A percentile compares a stretch with the other conserved stretches of the same genome.
Evolutionary conservation across 2,329 filamentous ascomycete species (phyloP).

Genomic region (Aspergillus luchuensis): DNA sequence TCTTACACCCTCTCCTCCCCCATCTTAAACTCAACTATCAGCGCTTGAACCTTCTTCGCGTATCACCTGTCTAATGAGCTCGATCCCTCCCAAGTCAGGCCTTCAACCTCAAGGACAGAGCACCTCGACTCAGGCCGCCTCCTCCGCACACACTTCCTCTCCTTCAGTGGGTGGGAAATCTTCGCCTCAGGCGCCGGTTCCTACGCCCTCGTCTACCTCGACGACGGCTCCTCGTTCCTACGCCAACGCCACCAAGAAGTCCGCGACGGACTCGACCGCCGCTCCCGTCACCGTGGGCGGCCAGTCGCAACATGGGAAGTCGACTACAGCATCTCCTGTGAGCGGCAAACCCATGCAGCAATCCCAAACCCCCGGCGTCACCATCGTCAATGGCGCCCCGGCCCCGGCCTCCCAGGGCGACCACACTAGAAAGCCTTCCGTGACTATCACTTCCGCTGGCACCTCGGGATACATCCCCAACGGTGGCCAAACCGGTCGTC

Average conservation of each 20-base stretch:
- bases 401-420: conserved; percentile 56
- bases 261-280: conserved; percentile 54
- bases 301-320: conserved; percentile 57
- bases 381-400: conserved; percentile 67
- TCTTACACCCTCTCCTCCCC: not conserved
- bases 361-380: conserved; percentile 49
- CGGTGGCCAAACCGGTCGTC: conserved; percentile 64
- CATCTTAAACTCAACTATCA: not conserved
- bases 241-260: conserved; percentile 64
- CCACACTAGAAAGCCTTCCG: conserved; percentile 82
- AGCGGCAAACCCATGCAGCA: conserved; percentile 73
- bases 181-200: conserved; percentile 39
- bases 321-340: conserved; percentile 72
- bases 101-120: conserved; percentile 53
- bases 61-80: conserved; percentile 61
- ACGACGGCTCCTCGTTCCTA: conserved; percentile 58
- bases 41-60: conserved; percentile 15
- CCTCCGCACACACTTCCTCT: conserved; percentile 46
- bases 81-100: conserved; percentile 53
- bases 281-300: conserved; percentile 57
- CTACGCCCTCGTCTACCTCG: conserved; percentile 38
- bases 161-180: conserved; percentile 47
- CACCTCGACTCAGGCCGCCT: conserved; percentile 53
- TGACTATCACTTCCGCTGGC: conserved; percentile 86
- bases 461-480: conserved; percentile 75